A percentile compares a stretch with the other conserved stretches of the same genome.
Conservation (phyloP, 2,329 filamentous ascomycete genomes). For the Alternaria sp. region DNA sequence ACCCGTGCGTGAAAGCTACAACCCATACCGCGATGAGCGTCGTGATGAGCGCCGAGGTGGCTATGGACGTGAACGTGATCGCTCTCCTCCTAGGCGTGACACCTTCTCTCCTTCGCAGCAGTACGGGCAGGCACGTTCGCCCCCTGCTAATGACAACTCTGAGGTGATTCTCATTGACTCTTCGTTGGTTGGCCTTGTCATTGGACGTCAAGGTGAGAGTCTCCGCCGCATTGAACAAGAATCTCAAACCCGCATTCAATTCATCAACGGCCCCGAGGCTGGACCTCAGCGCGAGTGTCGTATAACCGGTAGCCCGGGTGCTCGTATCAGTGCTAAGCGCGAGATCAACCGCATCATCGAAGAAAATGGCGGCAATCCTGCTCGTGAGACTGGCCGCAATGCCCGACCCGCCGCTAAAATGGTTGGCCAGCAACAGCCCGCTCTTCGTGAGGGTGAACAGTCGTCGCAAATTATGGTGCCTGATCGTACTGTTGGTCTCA, state of each 20-base stretch:
- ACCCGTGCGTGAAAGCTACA: conserved; percentile 75
- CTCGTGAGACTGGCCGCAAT: conserved; percentile 47
- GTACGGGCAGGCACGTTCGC: conserved; percentile 62
- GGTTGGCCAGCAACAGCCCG: conserved; percentile 46
- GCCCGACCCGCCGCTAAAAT: conserved; percentile 52
- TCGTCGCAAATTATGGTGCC: conserved; percentile 94
- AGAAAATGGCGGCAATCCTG: conserved; percentile 70
- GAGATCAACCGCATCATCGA: conserved; percentile 89
- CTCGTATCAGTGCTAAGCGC: conserved; percentile 77
- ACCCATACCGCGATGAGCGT: conserved; percentile 85
- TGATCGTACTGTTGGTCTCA: conserved; percentile 88
- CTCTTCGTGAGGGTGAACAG: conserved; percentile 79
- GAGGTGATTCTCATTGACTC: conserved; percentile 89
- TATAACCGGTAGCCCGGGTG: conserved; percentile 75
- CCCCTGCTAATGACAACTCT: conserved; percentile 70
- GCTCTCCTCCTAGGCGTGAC: conserved; percentile 67
- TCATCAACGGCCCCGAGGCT: conserved; percentile 77
- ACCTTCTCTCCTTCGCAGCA: conserved; percentile 67
- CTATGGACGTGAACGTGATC: conserved; percentile 75
- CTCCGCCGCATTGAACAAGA: conserved; percentile 83
- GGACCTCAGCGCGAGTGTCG: conserved; percentile 82
- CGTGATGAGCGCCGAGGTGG: conserved; percentile 67
- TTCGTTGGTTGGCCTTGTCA: conserved; percentile 85
- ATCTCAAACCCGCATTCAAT: conserved; percentile 84
- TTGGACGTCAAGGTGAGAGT: conserved; percentile 89